phyloP scores from a whole-genome alignment of 768 basidiomycete species.

The Phylloporus rhodoxanthus region DNA sequence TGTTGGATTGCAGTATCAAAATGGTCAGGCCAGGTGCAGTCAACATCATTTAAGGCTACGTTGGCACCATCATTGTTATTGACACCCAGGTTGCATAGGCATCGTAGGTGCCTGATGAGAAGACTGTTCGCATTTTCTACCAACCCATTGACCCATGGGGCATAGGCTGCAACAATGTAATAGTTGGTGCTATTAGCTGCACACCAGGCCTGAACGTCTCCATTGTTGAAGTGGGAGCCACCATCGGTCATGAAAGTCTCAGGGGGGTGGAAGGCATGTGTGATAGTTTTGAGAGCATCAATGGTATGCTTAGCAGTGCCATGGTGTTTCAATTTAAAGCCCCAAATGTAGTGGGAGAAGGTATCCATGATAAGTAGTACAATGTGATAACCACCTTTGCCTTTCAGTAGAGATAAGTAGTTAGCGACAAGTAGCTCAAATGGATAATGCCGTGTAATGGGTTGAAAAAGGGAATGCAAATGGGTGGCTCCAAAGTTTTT shows the following conservation, averaged over 20 bases:
- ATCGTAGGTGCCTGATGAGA: background rate
- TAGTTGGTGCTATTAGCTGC: background rate
- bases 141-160: background rate
- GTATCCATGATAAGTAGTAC: background rate
- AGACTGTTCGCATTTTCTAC: background rate
- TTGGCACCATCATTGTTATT: too few relatives aligned
- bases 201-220: background rate
- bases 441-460: background rate
- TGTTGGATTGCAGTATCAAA: too few relatives aligned
- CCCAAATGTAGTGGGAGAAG: background rate
- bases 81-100: constrained; percentile 9
- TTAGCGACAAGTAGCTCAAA: background rate
- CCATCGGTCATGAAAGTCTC: background rate
- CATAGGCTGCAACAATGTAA: background rate
- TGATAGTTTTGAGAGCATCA: background rate
- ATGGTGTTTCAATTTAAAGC: background rate
- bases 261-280: background rate
- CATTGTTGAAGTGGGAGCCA: background rate
- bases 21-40: too few relatives aligned
- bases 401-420: background rate
- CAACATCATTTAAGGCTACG: too few relatives aligned
- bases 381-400: background rate
- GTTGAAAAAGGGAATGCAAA: background rate
- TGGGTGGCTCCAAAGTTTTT: background rate
- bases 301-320: background rate